These are phyloP conservation scores for Melanogaster broomeanus DNA, from an alignment of 768 basidiomycete species.

Conservation along the genomic window DNA sequence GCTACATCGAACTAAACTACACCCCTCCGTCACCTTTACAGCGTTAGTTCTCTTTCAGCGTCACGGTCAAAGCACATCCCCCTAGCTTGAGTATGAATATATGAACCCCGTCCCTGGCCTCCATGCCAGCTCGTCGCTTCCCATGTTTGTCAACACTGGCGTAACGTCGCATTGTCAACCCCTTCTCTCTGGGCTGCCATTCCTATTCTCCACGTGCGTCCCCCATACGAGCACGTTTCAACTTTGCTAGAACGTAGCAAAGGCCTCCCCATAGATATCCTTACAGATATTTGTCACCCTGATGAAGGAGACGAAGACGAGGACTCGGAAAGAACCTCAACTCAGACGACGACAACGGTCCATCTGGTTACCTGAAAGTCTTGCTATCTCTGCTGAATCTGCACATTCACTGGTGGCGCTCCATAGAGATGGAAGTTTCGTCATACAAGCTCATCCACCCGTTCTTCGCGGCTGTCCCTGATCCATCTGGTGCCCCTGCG, in stretches of 20 bases:
- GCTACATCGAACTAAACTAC: too few species aligned
- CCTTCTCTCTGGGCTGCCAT: constrained; percentile 60
- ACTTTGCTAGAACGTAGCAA: constrained; percentile 56
- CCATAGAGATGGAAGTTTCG: constrained; percentile 47
- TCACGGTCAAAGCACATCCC: too few species aligned
- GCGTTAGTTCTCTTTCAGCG: too few species aligned
- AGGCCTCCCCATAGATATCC: constrained; percentile 53
- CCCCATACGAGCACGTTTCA: constrained; percentile 45
- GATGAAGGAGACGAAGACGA: constrained; percentile 29
- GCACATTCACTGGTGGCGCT: constrained; percentile 54
- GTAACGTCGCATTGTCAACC: constrained; percentile 49
- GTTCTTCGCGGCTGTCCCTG: constrained; percentile 44
- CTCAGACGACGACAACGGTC: constrained; percentile 24
- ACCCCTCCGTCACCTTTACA: too few species aligned
- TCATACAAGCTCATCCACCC: constrained; percentile 48
- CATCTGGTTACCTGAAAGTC: constrained; percentile 22
- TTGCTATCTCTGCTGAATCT: constrained; percentile 47
- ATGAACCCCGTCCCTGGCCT: constrained; percentile 12
- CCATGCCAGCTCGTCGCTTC: constrained; percentile 58
- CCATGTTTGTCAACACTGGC: constrained; percentile 65
- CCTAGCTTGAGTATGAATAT: too few species aligned
- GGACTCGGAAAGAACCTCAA: constrained; percentile 20
- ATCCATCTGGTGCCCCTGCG: constrained; percentile 42
- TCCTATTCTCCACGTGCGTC: constrained; percentile 23
- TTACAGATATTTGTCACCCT: constrained; percentile 45